Conservation (phyloP, 768 basidiomycete genomes). For the Mrakia hoshinonis region DNA sequence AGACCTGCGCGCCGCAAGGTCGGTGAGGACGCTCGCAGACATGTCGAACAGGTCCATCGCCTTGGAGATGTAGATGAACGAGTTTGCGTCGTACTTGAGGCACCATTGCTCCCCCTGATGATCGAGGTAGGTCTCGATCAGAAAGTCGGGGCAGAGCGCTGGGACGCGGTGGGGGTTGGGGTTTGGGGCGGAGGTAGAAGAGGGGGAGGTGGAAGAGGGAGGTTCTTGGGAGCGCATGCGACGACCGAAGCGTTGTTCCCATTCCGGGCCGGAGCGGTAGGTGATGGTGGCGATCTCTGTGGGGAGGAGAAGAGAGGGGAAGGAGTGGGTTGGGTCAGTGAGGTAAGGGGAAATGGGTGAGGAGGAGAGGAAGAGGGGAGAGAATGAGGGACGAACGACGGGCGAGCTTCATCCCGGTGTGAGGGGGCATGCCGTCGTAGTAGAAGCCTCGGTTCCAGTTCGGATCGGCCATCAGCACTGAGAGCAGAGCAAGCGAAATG, state of each 20-base stretch:
- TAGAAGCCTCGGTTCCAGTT: conserved; percentile 99
- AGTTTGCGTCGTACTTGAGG: conserved; percentile 97
- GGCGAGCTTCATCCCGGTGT: conserved; percentile 96
- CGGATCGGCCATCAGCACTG: conserved; percentile 97
- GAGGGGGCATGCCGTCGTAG: conserved; percentile 88
- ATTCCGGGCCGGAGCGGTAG: conserved; percentile 96
- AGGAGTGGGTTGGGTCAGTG: neutral
- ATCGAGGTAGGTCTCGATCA: conserved; percentile 97
- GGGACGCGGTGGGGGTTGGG: conserved; percentile 45
- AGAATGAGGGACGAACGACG: conserved; percentile 55
- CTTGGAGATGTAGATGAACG: conserved; percentile 95
- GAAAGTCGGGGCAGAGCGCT: conserved; percentile 87
- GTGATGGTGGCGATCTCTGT: conserved; percentile 98
- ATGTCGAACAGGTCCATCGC: conserved; percentile 99
- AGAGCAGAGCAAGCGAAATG: neutral
- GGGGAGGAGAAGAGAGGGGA: neutral
- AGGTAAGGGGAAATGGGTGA: neutral
- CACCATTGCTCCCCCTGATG: conserved; percentile 96
- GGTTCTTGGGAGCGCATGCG: conserved; percentile 38
- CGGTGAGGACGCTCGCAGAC: conserved; percentile 64
- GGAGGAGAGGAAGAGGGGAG: neutral
- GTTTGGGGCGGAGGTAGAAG: no score
- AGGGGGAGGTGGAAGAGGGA: conserved; percentile 5
- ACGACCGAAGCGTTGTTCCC: conserved; percentile 95
- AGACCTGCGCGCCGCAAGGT: conserved; percentile 45